These are phyloP conservation scores for Backusella westeae DNA, from an alignment of 192 early-diverging fungal species.

Conservation along the genomic window DNA sequence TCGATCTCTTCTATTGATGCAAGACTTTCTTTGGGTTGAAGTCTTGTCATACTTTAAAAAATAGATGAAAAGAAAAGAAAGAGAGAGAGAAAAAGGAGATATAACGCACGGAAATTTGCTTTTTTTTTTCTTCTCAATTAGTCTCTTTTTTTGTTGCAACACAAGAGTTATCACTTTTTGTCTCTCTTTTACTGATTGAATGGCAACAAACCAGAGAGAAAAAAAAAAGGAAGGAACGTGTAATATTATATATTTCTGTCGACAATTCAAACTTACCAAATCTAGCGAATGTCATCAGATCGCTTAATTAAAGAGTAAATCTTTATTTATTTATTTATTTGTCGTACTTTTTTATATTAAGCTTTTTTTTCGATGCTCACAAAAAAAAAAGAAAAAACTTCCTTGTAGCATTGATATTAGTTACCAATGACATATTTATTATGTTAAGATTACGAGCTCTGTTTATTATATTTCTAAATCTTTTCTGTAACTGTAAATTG, in stretches of 20 bases:
- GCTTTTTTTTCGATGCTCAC: not conserved
- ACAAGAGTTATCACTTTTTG: not conserved
- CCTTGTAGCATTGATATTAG: not conserved
- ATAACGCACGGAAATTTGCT: not conserved
- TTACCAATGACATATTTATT: not conserved
- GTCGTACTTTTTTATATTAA: not conserved
- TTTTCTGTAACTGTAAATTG: not conserved
- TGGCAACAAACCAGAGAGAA: not conserved
- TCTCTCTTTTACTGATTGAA: not conserved
- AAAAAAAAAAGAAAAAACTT: not conserved
- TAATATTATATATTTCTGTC: not conserved
- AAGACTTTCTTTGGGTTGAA: slow-evolving; percentile 1
- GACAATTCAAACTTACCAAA: not conserved
- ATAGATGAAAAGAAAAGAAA: not conserved
- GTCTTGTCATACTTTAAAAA: slow-evolving; percentile 5
- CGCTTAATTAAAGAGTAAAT: not conserved
- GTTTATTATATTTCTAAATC: not conserved
- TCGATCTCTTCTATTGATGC: not conserved
- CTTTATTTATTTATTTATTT: not conserved
- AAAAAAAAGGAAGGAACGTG: not conserved
- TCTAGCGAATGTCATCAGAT: slow-evolving; percentile 7
- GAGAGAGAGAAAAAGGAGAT: not conserved
- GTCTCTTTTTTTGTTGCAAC: not conserved
- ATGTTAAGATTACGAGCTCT: not conserved
- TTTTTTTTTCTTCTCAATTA: not conserved